Base-by-base conservation (phyloP, 768 basidiomycete species). In the Hygrophorus pudorinus region DNA sequence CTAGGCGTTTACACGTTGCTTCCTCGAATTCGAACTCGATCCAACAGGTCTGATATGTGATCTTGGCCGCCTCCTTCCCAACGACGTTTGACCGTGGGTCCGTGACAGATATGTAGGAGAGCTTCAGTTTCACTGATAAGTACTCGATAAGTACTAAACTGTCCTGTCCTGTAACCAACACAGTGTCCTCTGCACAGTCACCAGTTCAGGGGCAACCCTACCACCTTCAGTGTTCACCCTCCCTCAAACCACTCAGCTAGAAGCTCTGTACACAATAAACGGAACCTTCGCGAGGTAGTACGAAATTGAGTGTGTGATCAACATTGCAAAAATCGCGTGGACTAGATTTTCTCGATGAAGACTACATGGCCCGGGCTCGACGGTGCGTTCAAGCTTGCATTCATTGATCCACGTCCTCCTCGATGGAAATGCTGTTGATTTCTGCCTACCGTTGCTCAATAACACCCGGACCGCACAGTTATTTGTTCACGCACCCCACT, bases 361-460 rank as follows among this genome's bases (percentile, higher is more conserved):
- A 98, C 55, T 99, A 99, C 56, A 92, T 97, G 38, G 94, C n/a
- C n/a, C n/a, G n/a, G n/a, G n/a, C 96, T 44, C 77, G 96, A 58
- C 75, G 85, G 80, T 85, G 57, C 54, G 76, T 70, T 45, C 16
- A 33, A 38, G 6, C 41, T 28, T 34, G 20, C 20, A 38, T 33
- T 31, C 17, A 12, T 46, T 13, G n/a, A 38, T 35, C 37, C 51
- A 11, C 48, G 38, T 45, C 18, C 21, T 8, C 1, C 14, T 13
- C 30, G 2, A n/a, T 53, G 85, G 92, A 51, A 93, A 93, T 59
- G 90, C 91, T 42, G 90, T 94, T 43, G 93, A 98, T 67, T 98
- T 97, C 51, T 96, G 96, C 47, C 63, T 97, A 45, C 85, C 91
- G 9, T 63, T 97, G 44, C 67, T 98, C 52, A 96, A 94, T 69